Conservation (phyloP, 495 filamentous ascomycete species). For the Sabuloglossum arenarium region DNA sequence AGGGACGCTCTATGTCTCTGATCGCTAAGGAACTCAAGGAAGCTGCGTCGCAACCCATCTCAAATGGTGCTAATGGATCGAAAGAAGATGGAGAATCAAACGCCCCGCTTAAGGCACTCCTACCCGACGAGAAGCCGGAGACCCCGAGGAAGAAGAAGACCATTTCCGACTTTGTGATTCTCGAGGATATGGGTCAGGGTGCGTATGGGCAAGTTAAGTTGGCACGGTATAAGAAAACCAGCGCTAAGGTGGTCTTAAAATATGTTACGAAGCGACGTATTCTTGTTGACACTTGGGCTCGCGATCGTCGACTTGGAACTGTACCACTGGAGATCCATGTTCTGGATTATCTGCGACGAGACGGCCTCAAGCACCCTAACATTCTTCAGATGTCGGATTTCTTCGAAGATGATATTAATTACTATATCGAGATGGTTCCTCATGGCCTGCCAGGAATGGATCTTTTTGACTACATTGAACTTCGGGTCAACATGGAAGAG, state of each 20-base stretch:
- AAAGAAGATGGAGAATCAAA: slow-evolving; percentile 20
- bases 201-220: slow-evolving; percentile 97
- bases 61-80: slow-evolving; percentile 26
- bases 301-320: slow-evolving; percentile 84
- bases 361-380: slow-evolving; percentile 76
- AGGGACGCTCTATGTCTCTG: slow-evolving; percentile 22
- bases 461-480: slow-evolving; percentile 95
- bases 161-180: slow-evolving; percentile 75
- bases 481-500: slow-evolving; percentile 93
- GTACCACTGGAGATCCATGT: slow-evolving; percentile 97
- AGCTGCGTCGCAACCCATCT: slow-evolving; percentile 20
- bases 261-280: slow-evolving; percentile 96
- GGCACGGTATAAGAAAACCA: slow-evolving; percentile 63
- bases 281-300: slow-evolving; percentile 95
- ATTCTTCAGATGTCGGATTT: slow-evolving; percentile 98
- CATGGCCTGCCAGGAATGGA: slow-evolving; percentile 97
- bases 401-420: slow-evolving; percentile 95
- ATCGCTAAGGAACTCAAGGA: slow-evolving; percentile 59
- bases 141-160: slow-evolving; percentile 40
- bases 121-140: neutral
- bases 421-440: slow-evolving; percentile 97
- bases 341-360: slow-evolving; percentile 74
- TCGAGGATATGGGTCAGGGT: slow-evolving; percentile 97
- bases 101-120: slow-evolving; percentile 18
- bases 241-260: slow-evolving; percentile 74